These are phyloP conservation scores for Trametes punicea DNA, from an alignment of 768 basidiomycete species.

Conservation along the genomic window DNA sequence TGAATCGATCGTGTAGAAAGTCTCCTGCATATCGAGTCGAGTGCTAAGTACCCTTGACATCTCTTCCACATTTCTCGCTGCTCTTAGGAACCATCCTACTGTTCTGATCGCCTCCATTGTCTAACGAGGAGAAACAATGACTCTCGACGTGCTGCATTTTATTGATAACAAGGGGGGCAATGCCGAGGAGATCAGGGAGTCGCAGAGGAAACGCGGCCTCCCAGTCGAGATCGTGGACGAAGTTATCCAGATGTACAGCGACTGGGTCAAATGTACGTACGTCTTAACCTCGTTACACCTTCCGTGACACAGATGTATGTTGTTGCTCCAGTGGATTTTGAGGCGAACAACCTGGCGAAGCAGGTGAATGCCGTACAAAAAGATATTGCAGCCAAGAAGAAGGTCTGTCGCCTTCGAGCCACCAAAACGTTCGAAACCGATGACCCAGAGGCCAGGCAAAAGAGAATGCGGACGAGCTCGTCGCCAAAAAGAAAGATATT, in stretches of 20 bases:
- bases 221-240: slow-evolving; percentile 93
- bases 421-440: background rate
- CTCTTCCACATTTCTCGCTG: too few relatives aligned
- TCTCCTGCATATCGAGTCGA: too few relatives aligned
- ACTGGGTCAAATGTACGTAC: slow-evolving; percentile 88
- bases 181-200: slow-evolving; percentile 84
- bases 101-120: too few relatives aligned
- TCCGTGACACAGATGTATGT: too few relatives aligned
- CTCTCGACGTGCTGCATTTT: slow-evolving; percentile 75
- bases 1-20: too few relatives aligned
- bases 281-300: background rate
- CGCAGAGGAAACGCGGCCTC: slow-evolving; percentile 87
- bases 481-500: slow-evolving; percentile 78
- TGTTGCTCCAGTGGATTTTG: slow-evolving; percentile 73
- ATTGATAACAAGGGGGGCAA: slow-evolving; percentile 91
- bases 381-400: slow-evolving; percentile 91
- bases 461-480: slow-evolving; percentile 83
- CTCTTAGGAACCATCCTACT: too few relatives aligned
- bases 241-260: slow-evolving; percentile 84
- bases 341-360: slow-evolving; percentile 72
- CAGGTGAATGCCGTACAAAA: slow-evolving; percentile 91
- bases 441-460: slow-evolving; percentile 60
- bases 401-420: slow-evolving; percentile 43
- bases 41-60: too few relatives aligned
- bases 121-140: slow-evolving; percentile 68